Evolutionary conservation across 345 rosid genomes (phyloP).

Genomic region (Corchorus capsularis): DNA sequence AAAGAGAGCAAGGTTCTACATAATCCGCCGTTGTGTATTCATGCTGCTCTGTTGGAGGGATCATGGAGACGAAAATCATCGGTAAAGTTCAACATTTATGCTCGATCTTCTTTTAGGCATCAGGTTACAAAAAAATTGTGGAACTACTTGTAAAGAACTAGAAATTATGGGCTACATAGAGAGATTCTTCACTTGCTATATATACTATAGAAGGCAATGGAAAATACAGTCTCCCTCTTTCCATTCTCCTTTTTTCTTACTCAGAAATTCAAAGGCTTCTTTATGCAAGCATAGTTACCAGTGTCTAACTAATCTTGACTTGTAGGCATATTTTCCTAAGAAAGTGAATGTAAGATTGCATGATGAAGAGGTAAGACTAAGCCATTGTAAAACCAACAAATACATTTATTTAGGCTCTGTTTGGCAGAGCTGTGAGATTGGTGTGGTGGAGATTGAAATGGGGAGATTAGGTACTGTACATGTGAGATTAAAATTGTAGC

Average conservation of each 20-base stretch:
- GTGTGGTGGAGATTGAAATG: too few species aligned
- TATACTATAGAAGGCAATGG: conserved; percentile 2
- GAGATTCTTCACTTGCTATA: not conserved
- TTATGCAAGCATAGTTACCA: conserved; percentile 4
- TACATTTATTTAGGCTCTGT: too few species aligned
- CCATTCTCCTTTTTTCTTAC: not conserved
- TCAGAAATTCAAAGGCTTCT: not conserved
- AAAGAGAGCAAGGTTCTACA: conserved; percentile 61
- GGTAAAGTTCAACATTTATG: conserved; percentile 18
- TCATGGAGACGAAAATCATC: conserved; percentile 38
- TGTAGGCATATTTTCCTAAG: not conserved
- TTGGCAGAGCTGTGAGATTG: too few species aligned
- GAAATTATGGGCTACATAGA: not conserved
- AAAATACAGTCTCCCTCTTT: not conserved
- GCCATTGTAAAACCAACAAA: not conserved
- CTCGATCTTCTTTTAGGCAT: not conserved
- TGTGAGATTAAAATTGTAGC: too few species aligned
- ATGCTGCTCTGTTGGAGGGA: conserved; percentile 83
- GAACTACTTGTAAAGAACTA: conserved; percentile 1
- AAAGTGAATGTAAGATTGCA: not conserved
- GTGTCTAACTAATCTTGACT: not conserved
- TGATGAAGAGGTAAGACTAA: not conserved
- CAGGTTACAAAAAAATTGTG: not conserved
- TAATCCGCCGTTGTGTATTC: conserved; percentile 56
- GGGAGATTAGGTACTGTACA: too few species aligned